Conservation (phyloP, 345 rosid species). For the Orychophragmus violaceus region DNA sequence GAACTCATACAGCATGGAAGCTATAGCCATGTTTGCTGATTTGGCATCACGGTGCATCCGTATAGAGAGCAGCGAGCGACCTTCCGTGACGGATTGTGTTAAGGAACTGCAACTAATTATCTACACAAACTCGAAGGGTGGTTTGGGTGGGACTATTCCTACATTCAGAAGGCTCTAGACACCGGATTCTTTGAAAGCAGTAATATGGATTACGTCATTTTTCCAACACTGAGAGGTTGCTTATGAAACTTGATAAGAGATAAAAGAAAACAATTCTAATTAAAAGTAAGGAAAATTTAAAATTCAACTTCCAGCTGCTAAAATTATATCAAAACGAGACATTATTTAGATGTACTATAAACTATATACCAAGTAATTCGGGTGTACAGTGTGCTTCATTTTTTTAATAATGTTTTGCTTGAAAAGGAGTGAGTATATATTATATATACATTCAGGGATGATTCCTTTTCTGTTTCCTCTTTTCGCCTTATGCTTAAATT, state of each 20-base stretch:
- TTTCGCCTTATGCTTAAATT: background rate
- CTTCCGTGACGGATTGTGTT: conserved; percentile 72
- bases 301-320: conserved; percentile 9
- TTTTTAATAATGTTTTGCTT: conserved; percentile 6
- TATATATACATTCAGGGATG: background rate
- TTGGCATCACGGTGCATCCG: conserved; percentile 94
- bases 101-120: conserved; percentile 75
- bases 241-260: conserved; percentile 2
- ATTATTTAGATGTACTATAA: conserved; percentile 20
- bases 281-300: background rate
- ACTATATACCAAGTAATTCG: background rate
- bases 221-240: conserved; percentile 13
- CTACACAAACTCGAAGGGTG: conserved; percentile 65
- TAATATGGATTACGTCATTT: conserved; percentile 8
- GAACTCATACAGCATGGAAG: conserved; percentile 69
- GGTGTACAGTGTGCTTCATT: background rate
- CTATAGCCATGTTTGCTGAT: conserved; percentile 82
- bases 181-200: conserved; percentile 17
- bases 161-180: conserved; percentile 50
- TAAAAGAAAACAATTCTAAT: conserved; percentile 4
- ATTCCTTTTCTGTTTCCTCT: conserved; percentile 1
- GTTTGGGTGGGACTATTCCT: conserved; percentile 46
- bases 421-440: background rate
- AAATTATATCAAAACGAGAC: conserved; percentile 3
- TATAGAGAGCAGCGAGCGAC: conserved; percentile 75